Conservation (phyloP, 257 asterid genomes). For the Voacanga thouarsii region DNA sequence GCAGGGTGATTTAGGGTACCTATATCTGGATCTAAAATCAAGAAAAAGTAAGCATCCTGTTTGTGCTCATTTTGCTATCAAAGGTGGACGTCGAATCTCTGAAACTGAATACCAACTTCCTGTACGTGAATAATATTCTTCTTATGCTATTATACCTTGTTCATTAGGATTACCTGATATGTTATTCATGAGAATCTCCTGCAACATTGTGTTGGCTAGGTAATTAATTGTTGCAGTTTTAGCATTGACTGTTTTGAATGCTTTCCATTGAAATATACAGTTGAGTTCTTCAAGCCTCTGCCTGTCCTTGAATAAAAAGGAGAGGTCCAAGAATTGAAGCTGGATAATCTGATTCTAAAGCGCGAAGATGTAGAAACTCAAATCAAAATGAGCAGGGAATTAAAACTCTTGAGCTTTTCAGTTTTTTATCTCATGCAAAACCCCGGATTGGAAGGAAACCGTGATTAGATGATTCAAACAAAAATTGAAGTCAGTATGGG, state of each 20-base stretch:
- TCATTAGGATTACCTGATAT: background rate
- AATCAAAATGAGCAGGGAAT: background rate
- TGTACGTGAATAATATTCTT: conserved; percentile 43
- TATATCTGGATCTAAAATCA: conserved; percentile 91
- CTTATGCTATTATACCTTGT: conserved; percentile 14
- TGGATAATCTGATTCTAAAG: background rate
- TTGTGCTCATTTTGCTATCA: conserved; percentile 96
- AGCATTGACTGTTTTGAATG: background rate
- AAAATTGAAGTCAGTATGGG: background rate
- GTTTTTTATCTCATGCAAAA: background rate
- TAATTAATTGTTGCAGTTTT: background rate
- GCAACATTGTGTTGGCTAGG: background rate
- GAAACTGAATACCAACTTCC: conserved; percentile 89
- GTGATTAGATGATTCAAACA: background rate
- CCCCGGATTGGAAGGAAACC: background rate
- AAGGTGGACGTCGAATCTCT: conserved; percentile 87
- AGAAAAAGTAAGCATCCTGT: conserved; percentile 86
- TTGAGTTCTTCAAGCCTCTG: background rate
- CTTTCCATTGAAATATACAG: background rate
- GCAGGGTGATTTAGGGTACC: conserved; percentile 89
- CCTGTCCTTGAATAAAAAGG: background rate
- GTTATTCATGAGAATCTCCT: background rate
- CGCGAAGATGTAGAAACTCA: background rate
- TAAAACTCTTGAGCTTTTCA: background rate
- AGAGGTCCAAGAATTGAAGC: background rate